Evolutionary conservation across 192 early-diverging fungal genomes (phyloP), one percentile per base, ranked within the genome.

Genomic region (Backusella circina): DNA sequence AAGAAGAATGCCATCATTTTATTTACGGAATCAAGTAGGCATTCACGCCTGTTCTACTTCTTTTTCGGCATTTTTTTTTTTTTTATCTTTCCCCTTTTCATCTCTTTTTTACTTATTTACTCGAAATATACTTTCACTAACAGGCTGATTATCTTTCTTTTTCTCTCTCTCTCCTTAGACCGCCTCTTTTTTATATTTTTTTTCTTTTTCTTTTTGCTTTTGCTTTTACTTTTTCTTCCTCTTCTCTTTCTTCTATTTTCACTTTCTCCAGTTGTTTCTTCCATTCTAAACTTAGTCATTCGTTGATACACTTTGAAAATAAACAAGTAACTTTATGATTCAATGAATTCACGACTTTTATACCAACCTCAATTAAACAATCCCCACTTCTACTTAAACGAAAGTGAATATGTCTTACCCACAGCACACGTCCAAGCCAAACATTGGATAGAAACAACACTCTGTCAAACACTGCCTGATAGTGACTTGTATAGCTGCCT

Each of bases 401-500:
- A 61, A 26, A 61, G 54, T 28, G 54, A 61, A 23, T 28, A 26
- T 61, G 23, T 4, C 8, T 61, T 61, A 61, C 10, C 39, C 16
- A 57, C 50, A 36, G 35, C 61, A 15, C 33, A 61, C 23, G 26
- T 64, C 13, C 35, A 66, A 70, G 76, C 76, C 33, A 71, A 70
- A 44, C 31, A 72, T 15, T 77, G 76, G 76, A 67, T 77, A n/a
- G 76, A 77, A 38, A 50, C 70, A 66, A 66, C 66, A 9, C 41
- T 77, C 18, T 39, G 64, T 18, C 65, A 77, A 23, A 32, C 41
- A 72, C 70, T 95, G n/a, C 87, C 89, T 8, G 82, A 84, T 15
- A 78, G 77, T 39, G 88, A 89, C 70, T 82, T 95, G 23, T 86
- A 87, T 28, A 79, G 82, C n/a, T 84, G 86, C 26, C 84, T 95